Percentiles rank a stretch among this genome's conserved stretches.
These are phyloP conservation scores for Linum lewisii DNA, from an alignment of 345 rosid species.

Conservation along the genomic window DNA sequence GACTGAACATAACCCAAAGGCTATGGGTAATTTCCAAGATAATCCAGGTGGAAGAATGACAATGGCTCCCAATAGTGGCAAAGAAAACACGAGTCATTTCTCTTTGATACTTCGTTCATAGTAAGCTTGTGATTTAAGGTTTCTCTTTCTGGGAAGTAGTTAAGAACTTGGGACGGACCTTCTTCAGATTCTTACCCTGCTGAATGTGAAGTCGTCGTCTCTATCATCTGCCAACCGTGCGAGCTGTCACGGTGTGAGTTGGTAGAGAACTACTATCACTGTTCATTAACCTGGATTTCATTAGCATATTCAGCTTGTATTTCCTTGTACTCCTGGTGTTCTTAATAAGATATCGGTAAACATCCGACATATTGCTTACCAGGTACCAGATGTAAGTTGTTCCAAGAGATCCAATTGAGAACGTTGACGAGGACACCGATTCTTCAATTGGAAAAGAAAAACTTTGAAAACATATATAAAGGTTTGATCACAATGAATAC, in stretches of 20 bases:
- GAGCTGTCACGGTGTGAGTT: conserved; percentile 60
- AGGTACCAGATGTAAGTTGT: conserved; percentile 68
- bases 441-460: conserved; percentile 25
- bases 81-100: conserved; percentile 86
- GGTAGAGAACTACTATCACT: conserved; percentile 39
- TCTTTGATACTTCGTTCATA: conserved; percentile 69
- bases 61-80: conserved; percentile 80
- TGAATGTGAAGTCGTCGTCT: conserved; percentile 69
- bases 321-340: too few species aligned
- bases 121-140: conserved; percentile 72
- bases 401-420: conserved; percentile 67
- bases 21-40: conserved; percentile 63
- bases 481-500: neutral
- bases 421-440: conserved; percentile 55
- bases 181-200: conserved; percentile 68
- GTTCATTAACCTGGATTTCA: conserved; percentile 34
- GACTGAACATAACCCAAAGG: conserved; percentile 89
- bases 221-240: conserved; percentile 49
- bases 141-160: conserved; percentile 89
- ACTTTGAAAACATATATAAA: neutral
- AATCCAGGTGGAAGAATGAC: conserved; percentile 62
- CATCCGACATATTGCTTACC: neutral
- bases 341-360: too few species aligned
- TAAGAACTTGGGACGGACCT: conserved; percentile 60
- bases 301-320: too few species aligned